phyloP scores from a whole-genome alignment of 1,284 basidiomycete species.

The Pulchroboletus neoregius region DNA sequence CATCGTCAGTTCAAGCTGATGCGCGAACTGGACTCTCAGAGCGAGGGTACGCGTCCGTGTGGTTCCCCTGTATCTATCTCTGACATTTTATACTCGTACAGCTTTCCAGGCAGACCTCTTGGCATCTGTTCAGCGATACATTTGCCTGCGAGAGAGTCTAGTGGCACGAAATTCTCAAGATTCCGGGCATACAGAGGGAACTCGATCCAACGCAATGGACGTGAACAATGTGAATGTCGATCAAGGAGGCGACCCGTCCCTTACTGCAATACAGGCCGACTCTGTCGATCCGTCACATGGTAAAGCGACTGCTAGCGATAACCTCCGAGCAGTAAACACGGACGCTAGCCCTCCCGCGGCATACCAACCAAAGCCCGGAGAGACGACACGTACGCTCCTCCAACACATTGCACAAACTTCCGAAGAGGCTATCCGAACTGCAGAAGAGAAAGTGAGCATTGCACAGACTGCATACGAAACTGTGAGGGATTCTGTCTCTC shows the following conservation, averaged over 20 bases:
- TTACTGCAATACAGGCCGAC: constrained; percentile 8
- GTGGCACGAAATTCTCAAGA: constrained; percentile 1
- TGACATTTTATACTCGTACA: constrained; percentile 24
- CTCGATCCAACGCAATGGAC: constrained; percentile 1
- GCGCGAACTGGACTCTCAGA: constrained; percentile 78
- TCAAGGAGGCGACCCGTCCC: not conserved
- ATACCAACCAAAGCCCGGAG: constrained; percentile 17
- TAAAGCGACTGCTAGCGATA: not conserved
- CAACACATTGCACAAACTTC: constrained; percentile 53
- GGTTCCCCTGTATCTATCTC: not conserved
- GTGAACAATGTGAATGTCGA: not conserved
- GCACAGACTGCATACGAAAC: constrained; percentile 65
- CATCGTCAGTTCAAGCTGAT: constrained; percentile 78
- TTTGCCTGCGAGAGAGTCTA: constrained; percentile 35
- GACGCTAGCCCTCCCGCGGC: not conserved
- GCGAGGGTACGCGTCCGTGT: constrained; percentile 48
- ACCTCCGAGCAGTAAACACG: not conserved
- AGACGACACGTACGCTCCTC: constrained; percentile 48
- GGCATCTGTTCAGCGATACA: constrained; percentile 43
- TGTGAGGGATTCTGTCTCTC: constrained; percentile 38
- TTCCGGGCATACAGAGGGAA: not conserved
- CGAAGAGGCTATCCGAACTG: constrained; percentile 57
- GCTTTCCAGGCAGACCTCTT: constrained; percentile 40
- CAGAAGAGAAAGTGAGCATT: constrained; percentile 71
- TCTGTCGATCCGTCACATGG: not conserved